phyloP scores from a whole-genome alignment of 768 basidiomycete species.

The Boletales sp. region DNA sequence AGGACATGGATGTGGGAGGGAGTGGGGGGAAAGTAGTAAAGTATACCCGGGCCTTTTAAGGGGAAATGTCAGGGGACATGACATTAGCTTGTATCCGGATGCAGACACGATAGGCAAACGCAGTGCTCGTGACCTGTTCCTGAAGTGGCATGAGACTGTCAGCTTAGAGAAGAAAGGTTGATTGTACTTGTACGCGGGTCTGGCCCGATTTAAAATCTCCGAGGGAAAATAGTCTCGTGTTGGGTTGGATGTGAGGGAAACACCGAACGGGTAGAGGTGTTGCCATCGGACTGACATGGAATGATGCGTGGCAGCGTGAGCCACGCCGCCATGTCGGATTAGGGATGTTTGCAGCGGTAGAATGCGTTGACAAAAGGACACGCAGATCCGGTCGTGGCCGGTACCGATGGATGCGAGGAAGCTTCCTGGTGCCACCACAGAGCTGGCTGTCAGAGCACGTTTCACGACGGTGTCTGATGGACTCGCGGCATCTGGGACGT shows the following conservation, averaged over 20 bases:
- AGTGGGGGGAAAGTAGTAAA: not conserved
- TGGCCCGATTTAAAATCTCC: slow-evolving; percentile 1
- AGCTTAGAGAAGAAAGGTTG: no score
- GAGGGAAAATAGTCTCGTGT: not conserved
- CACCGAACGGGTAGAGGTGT: not conserved
- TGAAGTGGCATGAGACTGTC: not conserved
- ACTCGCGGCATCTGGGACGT: no score
- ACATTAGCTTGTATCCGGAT: no score
- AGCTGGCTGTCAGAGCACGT: not conserved
- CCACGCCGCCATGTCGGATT: not conserved
- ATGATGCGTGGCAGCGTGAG: not conserved
- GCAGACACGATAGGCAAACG: no score
- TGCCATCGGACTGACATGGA: not conserved
- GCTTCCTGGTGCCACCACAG: not conserved
- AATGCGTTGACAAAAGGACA: not conserved
- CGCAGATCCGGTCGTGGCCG: slow-evolving; percentile 8
- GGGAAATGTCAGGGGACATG: no score
- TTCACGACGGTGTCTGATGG: not conserved
- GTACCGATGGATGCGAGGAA: slow-evolving; percentile 14
- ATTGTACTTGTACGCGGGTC: not conserved
- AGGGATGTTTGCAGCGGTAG: not conserved
- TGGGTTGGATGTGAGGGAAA: no score
- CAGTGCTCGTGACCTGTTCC: slow-evolving; percentile 1
- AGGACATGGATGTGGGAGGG: slow-evolving; percentile 16
- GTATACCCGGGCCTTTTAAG: slow-evolving; percentile 9